These are phyloP conservation scores for Setomelanomma holmii DNA, from an alignment of 2,329 filamentous ascomycete species.

Conservation along the genomic window DNA sequence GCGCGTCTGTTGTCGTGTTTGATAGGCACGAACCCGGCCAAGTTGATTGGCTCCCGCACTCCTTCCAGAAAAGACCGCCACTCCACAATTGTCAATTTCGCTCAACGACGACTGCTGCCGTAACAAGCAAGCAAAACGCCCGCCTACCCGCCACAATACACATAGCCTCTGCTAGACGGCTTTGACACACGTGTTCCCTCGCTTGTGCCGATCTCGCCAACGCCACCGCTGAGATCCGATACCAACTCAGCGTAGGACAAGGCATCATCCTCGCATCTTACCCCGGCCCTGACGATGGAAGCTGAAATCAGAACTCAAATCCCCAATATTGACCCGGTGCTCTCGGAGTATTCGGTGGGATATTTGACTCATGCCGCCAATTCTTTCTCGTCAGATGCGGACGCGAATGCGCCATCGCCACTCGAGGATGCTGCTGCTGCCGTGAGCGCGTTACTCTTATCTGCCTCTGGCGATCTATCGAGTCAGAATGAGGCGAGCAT, in stretches of 20 bases:
- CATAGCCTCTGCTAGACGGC: constrained; percentile 9
- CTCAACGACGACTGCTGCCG: constrained; percentile 24
- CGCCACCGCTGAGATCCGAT: constrained; percentile 27
- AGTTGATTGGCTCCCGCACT: constrained; percentile 29
- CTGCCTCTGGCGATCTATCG: constrained; percentile 85
- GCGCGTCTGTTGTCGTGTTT: constrained; percentile 13
- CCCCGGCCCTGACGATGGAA: constrained; percentile 68
- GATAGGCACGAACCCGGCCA: constrained; percentile 6
- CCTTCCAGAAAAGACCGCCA: constrained; percentile 24
- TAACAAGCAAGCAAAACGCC: constrained; percentile 25
- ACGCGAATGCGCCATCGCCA: constrained; percentile 73
- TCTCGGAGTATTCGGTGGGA: constrained; percentile 92
- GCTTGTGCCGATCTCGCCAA: constrained; percentile 20
- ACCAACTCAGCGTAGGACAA: constrained; percentile 26
- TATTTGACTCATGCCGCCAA: constrained; percentile 94
- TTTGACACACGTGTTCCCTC: constrained; percentile 22
- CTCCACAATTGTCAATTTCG: constrained; percentile 32
- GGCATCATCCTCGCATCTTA: constrained; percentile 16
- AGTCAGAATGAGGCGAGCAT: constrained; percentile 77
- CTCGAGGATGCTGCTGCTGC: constrained; percentile 82
- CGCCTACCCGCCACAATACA: constrained; percentile 23
- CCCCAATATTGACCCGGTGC: constrained; percentile 84
- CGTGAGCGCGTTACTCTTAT: constrained; percentile 88
- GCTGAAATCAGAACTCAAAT: constrained; percentile 83
- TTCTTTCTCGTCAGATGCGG: constrained; percentile 76